Evolutionary conservation across 106 monocot species (phyloP), one percentile per base, ranked within the genome.

Genomic region (Amphibolis antarctica): DNA sequence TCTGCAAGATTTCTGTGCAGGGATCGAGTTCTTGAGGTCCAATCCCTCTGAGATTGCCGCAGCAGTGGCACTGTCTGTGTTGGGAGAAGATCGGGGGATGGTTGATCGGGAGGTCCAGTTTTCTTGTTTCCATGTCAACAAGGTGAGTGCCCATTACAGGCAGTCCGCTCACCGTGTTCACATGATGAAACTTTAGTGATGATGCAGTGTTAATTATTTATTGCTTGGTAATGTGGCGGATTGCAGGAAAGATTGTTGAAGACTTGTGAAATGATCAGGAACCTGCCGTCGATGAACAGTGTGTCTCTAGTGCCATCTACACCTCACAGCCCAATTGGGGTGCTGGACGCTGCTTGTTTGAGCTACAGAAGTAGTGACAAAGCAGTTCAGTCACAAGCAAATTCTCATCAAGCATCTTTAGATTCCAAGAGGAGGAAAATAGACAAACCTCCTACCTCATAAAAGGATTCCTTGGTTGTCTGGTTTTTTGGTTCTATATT

Each of bases 21-120:
- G 63, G 27, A 53, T 69, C 50, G 81, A 82, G 60, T 92, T 84
- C 78, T 58, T 92, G 28, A 68, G 25, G 62, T 86, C 79, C 67
- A 81, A 73, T 43, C 86, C 92, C 51, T 86, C 92, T 17, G 86
- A 92, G 69, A 73, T 92, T 27, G 86, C 92, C 53, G 81, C 84
- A 19, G 83, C 92, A 18, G 75, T 79, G 47, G 79, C 79, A 10
- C n/a, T 76, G 17, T 66, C 61, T 11, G 77, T 76, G 25, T 19
- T 71, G 17, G 70, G 55, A 30, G 79, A 58, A 15, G 13, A 1
- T 24, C 77, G 68, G 21, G 46, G 12, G 9, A 29, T 77, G 68
- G 80, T 78, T 53, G 36, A 86, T 13, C 53, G 69, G 29, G 60
- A 53, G 28, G 76, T 78, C 36, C 28, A 31, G 7, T 30, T 52